These are phyloP conservation scores for Saccharomycodes ludwigii DNA, from an alignment of 805 yeast species.

Conservation along the genomic window DNA sequence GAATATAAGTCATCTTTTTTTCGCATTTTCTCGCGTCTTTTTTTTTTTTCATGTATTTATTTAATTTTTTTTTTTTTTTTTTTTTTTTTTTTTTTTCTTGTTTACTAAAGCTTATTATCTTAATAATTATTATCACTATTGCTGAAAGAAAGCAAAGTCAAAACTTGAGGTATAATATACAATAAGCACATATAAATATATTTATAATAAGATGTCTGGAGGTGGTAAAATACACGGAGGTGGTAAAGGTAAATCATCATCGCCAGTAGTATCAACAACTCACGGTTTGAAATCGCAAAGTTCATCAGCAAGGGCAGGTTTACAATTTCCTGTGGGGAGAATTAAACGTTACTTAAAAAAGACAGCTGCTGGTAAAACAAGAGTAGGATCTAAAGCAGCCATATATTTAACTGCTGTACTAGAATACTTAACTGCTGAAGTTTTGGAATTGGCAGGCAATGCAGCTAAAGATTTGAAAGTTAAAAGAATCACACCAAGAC, in stretches of 20 bases:
- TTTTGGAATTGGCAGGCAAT: conserved; percentile 93
- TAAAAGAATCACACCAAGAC: conserved; percentile 96
- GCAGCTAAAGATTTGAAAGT: conserved; percentile 94
- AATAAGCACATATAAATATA: too few relatives aligned
- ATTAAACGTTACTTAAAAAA: conserved; percentile 90
- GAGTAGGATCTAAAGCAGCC: conserved; percentile 93
- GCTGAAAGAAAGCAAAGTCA: too few relatives aligned
- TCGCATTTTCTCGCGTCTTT: too few relatives aligned
- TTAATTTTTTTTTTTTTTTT: too few relatives aligned
- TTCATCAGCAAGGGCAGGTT: conserved; percentile 88
- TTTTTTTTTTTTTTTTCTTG: too few relatives aligned
- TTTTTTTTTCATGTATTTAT: too few relatives aligned
- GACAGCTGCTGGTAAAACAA: conserved; percentile 72
- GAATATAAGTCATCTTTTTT: too few relatives aligned
- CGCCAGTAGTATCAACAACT: conserved; percentile 37
- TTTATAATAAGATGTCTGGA: too few relatives aligned
- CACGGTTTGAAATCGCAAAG: conserved; percentile 59
- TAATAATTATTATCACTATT: too few relatives aligned
- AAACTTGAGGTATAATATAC: too few relatives aligned
- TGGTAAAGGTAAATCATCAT: conserved; percentile 63
- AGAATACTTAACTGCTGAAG: conserved; percentile 94
- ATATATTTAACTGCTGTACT: conserved; percentile 91
- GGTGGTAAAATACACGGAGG: conserved; percentile 91
- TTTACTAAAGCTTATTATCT: too few relatives aligned
- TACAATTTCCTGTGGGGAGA: conserved; percentile 98